These are phyloP conservation scores for Candida coleopterorum DNA, from an alignment of 805 yeast species.

Conservation along the genomic window DNA sequence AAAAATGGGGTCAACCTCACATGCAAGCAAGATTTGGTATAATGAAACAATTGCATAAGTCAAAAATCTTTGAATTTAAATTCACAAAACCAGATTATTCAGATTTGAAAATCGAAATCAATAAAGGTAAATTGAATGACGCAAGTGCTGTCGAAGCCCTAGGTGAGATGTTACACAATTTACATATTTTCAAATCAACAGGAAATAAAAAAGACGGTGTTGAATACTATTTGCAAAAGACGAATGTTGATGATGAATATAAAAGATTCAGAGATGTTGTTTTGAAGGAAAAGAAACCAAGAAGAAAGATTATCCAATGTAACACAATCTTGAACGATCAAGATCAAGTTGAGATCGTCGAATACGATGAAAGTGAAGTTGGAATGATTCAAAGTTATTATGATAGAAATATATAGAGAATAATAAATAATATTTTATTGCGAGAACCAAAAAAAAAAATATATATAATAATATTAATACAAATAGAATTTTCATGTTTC, in stretches of 20 bases:
- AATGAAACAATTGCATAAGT: constrained; percentile 65
- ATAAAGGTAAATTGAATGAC: constrained; percentile 52
- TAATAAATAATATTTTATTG: too few species aligned
- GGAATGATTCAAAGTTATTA: constrained; percentile 79
- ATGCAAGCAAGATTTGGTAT: constrained; percentile 91
- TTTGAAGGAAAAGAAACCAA: constrained; percentile 68
- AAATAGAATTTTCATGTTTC: constrained; percentile 1
- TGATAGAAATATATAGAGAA: constrained; percentile 41
- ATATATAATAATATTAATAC: not conserved
- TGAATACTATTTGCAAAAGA: constrained; percentile 58
- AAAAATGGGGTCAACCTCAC: constrained; percentile 93
- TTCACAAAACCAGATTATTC: constrained; percentile 43
- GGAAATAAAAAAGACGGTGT: constrained; percentile 67
- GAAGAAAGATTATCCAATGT: constrained; percentile 81
- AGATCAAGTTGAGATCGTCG: constrained; percentile 48
- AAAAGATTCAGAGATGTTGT: constrained; percentile 65
- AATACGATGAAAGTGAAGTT: constrained; percentile 65
- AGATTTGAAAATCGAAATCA: constrained; percentile 59
- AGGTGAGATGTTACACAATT: constrained; percentile 61
- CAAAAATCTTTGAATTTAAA: constrained; percentile 58
- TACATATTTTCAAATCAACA: constrained; percentile 76
- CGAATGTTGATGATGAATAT: constrained; percentile 61
- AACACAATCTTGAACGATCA: constrained; percentile 50
- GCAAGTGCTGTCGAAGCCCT: constrained; percentile 67
- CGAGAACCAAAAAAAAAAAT: constrained; percentile 2